Conservation (phyloP, 805 yeast species). For the Zygosaccharomyces lentus region DNA sequence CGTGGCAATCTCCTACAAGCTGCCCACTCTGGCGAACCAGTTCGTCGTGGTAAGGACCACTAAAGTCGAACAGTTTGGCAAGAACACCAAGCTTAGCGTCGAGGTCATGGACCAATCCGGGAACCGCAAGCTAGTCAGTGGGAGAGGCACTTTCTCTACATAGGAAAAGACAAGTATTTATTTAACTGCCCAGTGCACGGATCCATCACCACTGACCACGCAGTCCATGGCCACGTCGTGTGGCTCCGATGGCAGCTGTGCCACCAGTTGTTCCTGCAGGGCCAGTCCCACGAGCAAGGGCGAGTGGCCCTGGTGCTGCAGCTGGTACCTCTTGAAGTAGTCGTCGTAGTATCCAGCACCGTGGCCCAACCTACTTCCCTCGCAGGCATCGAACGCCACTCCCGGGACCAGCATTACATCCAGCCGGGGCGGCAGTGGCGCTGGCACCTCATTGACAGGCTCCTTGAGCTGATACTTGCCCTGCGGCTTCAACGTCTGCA, state of each 20-base stretch:
- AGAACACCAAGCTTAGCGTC: conserved; percentile 38
- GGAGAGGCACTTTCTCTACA: conserved; percentile 44
- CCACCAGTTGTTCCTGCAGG: conserved; percentile 29
- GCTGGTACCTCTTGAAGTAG: conserved; percentile 48
- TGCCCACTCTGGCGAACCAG: conserved; percentile 76
- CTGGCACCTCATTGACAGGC: conserved; percentile 43
- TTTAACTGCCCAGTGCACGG: conserved; percentile 35
- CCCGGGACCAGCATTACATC: conserved; percentile 84
- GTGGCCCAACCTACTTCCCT: conserved; percentile 68
- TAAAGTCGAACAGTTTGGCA: conserved; percentile 33
- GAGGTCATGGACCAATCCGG: conserved; percentile 51
- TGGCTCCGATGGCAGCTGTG: conserved; percentile 23
- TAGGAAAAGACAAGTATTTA: conserved; percentile 38
- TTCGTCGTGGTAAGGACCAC: conserved; percentile 63
- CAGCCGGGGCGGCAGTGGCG: conserved; percentile 36
- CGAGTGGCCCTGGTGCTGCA: conserved; percentile 16
- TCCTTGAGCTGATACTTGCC: conserved; percentile 69
- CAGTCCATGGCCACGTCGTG: conserved; percentile 34
- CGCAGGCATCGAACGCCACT: conserved; percentile 52
- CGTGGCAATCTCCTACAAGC: conserved; percentile 46
- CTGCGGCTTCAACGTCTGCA: conserved; percentile 49
- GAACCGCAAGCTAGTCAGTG: conserved; percentile 50
- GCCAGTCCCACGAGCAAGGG: conserved; percentile 33
- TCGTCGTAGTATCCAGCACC: conserved; percentile 94
- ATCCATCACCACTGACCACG: conserved; percentile 30